phyloP scores from a whole-genome alignment of 106 monocot species.

The Dioscorea dumetorum region DNA sequence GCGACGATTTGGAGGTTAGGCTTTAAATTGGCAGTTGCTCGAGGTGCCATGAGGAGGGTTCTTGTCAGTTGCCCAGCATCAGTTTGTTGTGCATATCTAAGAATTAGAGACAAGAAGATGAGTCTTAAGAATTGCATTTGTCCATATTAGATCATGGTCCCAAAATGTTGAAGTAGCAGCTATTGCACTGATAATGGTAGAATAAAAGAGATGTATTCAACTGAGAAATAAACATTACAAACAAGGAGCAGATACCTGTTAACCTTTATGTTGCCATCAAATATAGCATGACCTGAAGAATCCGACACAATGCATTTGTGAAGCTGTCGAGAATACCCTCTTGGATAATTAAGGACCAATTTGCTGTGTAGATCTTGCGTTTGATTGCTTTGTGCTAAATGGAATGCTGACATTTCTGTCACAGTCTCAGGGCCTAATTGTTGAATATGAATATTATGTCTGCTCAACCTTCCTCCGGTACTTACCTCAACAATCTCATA shows the following conservation, averaged over 20 bases:
- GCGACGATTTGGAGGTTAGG: slow-evolving; percentile 94
- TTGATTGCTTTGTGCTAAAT: slow-evolving; percentile 68
- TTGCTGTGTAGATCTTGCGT: slow-evolving; percentile 95
- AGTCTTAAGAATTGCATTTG: no score
- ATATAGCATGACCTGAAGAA: slow-evolving; percentile 63
- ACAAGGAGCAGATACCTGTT: slow-evolving; percentile 44
- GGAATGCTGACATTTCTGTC: slow-evolving; percentile 69
- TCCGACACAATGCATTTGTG: slow-evolving; percentile 85
- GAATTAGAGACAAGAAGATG: background rate
- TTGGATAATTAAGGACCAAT: slow-evolving; percentile 76
- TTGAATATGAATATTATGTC: slow-evolving; percentile 88
- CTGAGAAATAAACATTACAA: no score
- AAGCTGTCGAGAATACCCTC: slow-evolving; percentile 77
- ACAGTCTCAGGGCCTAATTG: slow-evolving; percentile 84
- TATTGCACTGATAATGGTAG: no score
- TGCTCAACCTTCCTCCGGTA: slow-evolving; percentile 73
- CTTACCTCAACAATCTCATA: slow-evolving; percentile 82
- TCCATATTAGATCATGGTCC: no score
- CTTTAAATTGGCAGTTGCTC: slow-evolving; percentile 79
- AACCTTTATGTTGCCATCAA: slow-evolving; percentile 88
- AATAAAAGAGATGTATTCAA: no score
- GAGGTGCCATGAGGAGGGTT: slow-evolving; percentile 71
- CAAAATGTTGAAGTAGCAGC: no score
- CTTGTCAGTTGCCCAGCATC: slow-evolving; percentile 93
- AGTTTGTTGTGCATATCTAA: slow-evolving; percentile 85